These are phyloP conservation scores for Leucosporidium creatinivorum DNA, from an alignment of 768 basidiomycete species.

Conservation along the genomic window DNA sequence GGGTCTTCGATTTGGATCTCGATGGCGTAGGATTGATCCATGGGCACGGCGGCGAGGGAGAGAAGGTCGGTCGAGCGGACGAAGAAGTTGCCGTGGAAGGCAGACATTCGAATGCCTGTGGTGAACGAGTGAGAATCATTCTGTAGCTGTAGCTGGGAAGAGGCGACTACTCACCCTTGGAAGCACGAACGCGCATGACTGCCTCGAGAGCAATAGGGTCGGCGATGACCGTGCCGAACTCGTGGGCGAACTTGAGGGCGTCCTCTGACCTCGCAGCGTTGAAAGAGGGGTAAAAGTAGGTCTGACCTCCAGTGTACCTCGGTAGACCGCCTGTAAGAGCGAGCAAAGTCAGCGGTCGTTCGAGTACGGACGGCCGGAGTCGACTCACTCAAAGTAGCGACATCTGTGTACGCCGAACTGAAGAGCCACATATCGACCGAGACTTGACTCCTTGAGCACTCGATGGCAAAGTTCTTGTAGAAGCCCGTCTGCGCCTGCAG, in stretches of 20 bases:
- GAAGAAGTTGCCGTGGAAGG: slow-evolving; percentile 98
- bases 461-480: slow-evolving; percentile 98
- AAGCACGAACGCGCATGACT: slow-evolving; percentile 96
- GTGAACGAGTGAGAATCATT: not conserved
- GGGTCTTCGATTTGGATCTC: slow-evolving; percentile 94
- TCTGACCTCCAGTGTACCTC: slow-evolving; percentile 95
- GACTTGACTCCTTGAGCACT: slow-evolving; percentile 92
- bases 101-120: slow-evolving; percentile 81
- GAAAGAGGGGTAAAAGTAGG: slow-evolving; percentile 97
- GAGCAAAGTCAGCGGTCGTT: not conserved
- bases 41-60: slow-evolving; percentile 92
- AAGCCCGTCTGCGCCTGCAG: slow-evolving; percentile 89
- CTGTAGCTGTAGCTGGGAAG: too few species aligned
- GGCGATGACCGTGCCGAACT: slow-evolving; percentile 85
- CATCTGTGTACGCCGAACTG: slow-evolving; percentile 85
- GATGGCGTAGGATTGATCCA: slow-evolving; percentile 91
- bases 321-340: slow-evolving; percentile 66
- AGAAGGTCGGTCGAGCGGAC: slow-evolving; percentile 93
- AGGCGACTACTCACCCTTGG: slow-evolving; percentile 57
- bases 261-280: slow-evolving; percentile 90
- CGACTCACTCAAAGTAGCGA: slow-evolving; percentile 73
- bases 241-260: slow-evolving; percentile 95
- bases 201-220: slow-evolving; percentile 94
- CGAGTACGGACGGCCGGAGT: not conserved
- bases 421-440: slow-evolving; percentile 99